These are phyloP conservation scores for Chrysoporthe puriensis DNA, from an alignment of 2,329 filamentous ascomycete species.

Conservation along the genomic window DNA sequence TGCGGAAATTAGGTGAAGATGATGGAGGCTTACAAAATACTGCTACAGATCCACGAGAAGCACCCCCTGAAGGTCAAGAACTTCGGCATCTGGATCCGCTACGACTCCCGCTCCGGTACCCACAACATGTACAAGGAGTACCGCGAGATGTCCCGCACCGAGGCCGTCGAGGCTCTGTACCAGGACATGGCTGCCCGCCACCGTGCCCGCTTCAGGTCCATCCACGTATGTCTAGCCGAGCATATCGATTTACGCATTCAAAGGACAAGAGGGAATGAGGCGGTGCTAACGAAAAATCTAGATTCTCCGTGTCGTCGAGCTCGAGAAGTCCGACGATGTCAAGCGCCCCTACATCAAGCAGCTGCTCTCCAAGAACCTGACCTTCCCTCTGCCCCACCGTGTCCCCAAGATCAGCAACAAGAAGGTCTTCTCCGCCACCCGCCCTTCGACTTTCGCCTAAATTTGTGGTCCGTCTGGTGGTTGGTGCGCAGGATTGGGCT, in stretches of 20 bases:
- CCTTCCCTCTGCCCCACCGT: slow-evolving; percentile 98
- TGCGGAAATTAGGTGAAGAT: background rate
- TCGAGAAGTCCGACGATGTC: slow-evolving; percentile 92
- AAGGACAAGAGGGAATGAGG: slow-evolving; percentile 17
- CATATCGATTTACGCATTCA: background rate
- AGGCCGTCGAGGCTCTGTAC: slow-evolving; percentile 96
- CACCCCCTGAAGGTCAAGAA: slow-evolving; percentile 99
- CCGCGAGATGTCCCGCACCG: slow-evolving; percentile 95
- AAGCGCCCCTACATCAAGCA: slow-evolving; percentile 99
- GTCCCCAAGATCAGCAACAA: slow-evolving; percentile 79
- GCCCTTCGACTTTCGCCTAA: slow-evolving; percentile 98
- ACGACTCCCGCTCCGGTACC: slow-evolving; percentile 98
- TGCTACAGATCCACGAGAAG: slow-evolving; percentile 91
- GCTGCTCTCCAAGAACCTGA: slow-evolving; percentile 91
- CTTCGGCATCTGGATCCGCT: slow-evolving; percentile 99
- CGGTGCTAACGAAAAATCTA: slow-evolving; percentile 47
- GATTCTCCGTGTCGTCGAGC: slow-evolving; percentile 98
- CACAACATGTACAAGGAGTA: slow-evolving; percentile 99
- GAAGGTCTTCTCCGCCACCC: slow-evolving; percentile 91
- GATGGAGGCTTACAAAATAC: slow-evolving; percentile 28
- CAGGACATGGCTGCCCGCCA: slow-evolving; percentile 99
- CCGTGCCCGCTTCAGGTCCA: slow-evolving; percentile 95
- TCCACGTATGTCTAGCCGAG: slow-evolving; percentile 75
- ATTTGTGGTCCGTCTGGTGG: slow-evolving; percentile 54
- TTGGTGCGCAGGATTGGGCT: slow-evolving; percentile 20